Percentiles rank a stretch among this genome's conserved stretches.
Conservation (phyloP, 2,329 filamentous ascomycete species). For the Septoria petroselini region DNA sequence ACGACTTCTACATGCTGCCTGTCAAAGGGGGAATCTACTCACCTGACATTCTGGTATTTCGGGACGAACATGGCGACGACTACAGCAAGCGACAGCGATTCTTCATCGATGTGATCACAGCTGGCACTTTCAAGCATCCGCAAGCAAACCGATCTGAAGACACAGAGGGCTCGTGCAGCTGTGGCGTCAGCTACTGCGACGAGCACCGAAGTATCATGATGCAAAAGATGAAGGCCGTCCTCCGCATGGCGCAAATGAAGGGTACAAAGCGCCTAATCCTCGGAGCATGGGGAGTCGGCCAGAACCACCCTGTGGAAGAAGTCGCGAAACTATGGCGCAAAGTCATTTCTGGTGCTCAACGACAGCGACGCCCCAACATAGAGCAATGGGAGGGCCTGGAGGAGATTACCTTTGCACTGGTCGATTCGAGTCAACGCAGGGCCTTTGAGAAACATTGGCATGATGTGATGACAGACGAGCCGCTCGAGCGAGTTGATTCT, state of each 20-base stretch:
- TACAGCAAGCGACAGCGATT: conserved; percentile 52
- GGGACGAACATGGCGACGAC: conserved; percentile 43
- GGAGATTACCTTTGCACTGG: conserved; percentile 59
- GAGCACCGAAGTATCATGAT: conserved; percentile 52
- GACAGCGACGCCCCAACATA: conserved; percentile 38
- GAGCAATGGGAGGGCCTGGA: conserved; percentile 46
- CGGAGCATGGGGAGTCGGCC: conserved; percentile 64
- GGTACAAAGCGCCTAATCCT: conserved; percentile 54
- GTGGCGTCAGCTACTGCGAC: conserved; percentile 44
- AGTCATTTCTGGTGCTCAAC: conserved; percentile 36
- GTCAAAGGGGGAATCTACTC: conserved; percentile 58
- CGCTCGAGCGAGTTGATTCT: conserved; percentile 11
- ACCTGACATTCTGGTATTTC: conserved; percentile 59
- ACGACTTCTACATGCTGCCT: conserved; percentile 59
- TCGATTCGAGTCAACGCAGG: conserved; percentile 51
- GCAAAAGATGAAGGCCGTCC: conserved; percentile 57
- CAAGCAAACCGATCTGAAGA: conserved; percentile 43
- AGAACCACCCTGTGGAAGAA: conserved; percentile 60
- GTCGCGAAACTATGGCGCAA: conserved; percentile 56
- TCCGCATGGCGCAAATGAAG: conserved; percentile 51
- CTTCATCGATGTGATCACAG: conserved; percentile 58
- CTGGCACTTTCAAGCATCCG: conserved; percentile 59
- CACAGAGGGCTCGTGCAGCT: conserved; percentile 36
- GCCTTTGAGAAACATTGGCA: conserved; percentile 47
- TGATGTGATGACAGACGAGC: conserved; percentile 31